Evolutionary conservation across 306 rosid species (phyloP).

Genomic region (Pueraria montana): DNA sequence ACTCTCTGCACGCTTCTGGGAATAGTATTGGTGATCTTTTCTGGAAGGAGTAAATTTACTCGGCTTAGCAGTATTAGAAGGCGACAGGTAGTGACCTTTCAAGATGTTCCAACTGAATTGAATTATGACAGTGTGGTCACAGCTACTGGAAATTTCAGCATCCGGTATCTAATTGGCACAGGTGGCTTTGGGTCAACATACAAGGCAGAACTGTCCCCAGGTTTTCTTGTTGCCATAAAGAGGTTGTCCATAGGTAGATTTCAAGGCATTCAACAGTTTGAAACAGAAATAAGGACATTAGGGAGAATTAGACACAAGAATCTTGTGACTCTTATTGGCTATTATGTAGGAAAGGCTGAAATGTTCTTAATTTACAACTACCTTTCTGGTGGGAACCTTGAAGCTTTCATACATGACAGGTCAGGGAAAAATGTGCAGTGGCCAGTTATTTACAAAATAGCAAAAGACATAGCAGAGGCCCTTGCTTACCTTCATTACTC

Average conservation of each 20-base stretch:
- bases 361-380: constrained; percentile 81
- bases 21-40: constrained; percentile 39
- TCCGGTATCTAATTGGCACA: constrained; percentile 66
- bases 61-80: constrained; percentile 56
- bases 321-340: constrained; percentile 81
- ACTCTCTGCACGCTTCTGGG: constrained; percentile 48
- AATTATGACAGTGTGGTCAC: constrained; percentile 62
- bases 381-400: constrained; percentile 81
- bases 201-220: constrained; percentile 75
- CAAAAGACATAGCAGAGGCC: constrained; percentile 72
- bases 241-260: constrained; percentile 70
- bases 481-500: constrained; percentile 76
- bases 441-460: constrained; percentile 69
- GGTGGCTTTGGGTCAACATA: constrained; percentile 85
- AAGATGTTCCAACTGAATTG: constrained; percentile 62
- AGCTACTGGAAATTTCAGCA: constrained; percentile 74
- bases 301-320: constrained; percentile 76
- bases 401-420: constrained; percentile 67
- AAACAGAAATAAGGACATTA: constrained; percentile 76
- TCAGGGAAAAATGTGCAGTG: constrained; percentile 58
- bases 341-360: constrained; percentile 70
- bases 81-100: constrained; percentile 61
- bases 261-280: constrained; percentile 81
- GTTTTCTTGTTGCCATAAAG: constrained; percentile 71
- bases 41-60: constrained; percentile 54